Conservation (phyloP, 139 green algal genomes). For the Picochlorum costavermella region DNA sequence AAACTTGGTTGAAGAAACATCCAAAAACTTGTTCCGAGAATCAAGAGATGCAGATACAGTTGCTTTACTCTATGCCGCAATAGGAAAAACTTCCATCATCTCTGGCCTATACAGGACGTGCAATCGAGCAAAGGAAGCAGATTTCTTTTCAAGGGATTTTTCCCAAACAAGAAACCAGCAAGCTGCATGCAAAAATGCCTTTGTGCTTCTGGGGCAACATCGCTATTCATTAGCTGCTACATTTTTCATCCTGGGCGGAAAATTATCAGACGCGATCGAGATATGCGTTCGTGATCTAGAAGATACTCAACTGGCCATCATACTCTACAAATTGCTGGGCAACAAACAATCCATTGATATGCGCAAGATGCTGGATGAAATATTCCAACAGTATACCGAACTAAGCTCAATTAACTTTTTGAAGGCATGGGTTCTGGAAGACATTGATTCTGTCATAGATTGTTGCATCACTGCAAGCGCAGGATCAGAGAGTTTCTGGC, state of each 20-base stretch:
- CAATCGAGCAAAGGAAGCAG: conserved; percentile 53
- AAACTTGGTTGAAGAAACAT: conserved; percentile 53
- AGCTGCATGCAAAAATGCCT: conserved; percentile 86
- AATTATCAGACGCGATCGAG: background rate
- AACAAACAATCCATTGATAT: background rate
- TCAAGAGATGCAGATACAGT: conserved; percentile 64
- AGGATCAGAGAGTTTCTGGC: too few relatives aligned
- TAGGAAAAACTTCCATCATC: conserved; percentile 58
- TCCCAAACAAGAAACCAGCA: conserved; percentile 27
- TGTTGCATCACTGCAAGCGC: too few relatives aligned
- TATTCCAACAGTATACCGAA: too few relatives aligned
- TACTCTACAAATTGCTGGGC: background rate
- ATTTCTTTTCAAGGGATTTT: conserved; percentile 82
- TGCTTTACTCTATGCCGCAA: conserved; percentile 70
- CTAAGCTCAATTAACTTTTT: too few relatives aligned
- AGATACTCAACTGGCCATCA: conserved; percentile 6
- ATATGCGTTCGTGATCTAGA: conserved; percentile 4
- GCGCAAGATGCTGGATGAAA: background rate
- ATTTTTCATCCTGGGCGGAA: conserved; percentile 76
- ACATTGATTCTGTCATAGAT: too few relatives aligned
- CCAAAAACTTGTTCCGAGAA: conserved; percentile 57
- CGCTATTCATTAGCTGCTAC: conserved; percentile 63
- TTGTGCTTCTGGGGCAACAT: conserved; percentile 79
- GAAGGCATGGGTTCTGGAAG: too few relatives aligned
- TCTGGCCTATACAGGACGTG: conserved; percentile 56